Conservation (phyloP, 768 basidiomycete species). For the Lentinus tigrinus region DNA sequence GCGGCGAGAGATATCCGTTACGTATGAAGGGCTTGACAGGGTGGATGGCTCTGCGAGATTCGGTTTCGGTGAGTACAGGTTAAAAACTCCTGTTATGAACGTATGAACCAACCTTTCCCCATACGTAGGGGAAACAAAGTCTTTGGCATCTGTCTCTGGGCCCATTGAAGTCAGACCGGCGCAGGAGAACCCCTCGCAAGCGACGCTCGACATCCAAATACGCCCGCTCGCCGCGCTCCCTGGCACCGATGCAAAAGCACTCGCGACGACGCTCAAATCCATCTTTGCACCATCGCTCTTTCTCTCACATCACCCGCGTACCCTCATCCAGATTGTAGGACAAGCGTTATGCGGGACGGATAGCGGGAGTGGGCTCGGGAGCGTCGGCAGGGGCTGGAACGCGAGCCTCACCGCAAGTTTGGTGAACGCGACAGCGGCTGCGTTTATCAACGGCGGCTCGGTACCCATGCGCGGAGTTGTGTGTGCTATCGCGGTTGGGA, state of each 20-base stretch:
- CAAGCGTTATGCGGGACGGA: slow-evolving; percentile 49
- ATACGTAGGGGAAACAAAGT: slow-evolving; percentile 37
- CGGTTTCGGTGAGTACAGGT: slow-evolving; percentile 47
- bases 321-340: slow-evolving; percentile 74
- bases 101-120: slow-evolving; percentile 30
- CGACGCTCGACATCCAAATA: slow-evolving; percentile 72
- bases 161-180: slow-evolving; percentile 75
- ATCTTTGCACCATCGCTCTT: slow-evolving; percentile 62
- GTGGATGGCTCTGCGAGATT: slow-evolving; percentile 80
- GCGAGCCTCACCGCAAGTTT: slow-evolving; percentile 56
- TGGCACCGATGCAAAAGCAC: slow-evolving; percentile 65
- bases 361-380: slow-evolving; percentile 23
- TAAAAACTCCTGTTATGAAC: slow-evolving; percentile 16
- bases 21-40: slow-evolving; percentile 61
- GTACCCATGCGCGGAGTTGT: slow-evolving; percentile 76
- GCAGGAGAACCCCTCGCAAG: slow-evolving; percentile 67
- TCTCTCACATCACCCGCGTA: slow-evolving; percentile 66
- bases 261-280: slow-evolving; percentile 52
- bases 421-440: slow-evolving; percentile 70
- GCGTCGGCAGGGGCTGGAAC: slow-evolving; percentile 29
- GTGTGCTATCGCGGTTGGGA: slow-evolving; percentile 62
- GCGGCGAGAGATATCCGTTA: slow-evolving; percentile 40
- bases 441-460: slow-evolving; percentile 67
- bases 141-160: slow-evolving; percentile 74
- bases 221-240: slow-evolving; percentile 70